Percentiles rank a stretch among this genome's conserved stretches.
Conservation (phyloP, 108 stramenopile genomes). For the Schizochytrium sp. region DNA sequence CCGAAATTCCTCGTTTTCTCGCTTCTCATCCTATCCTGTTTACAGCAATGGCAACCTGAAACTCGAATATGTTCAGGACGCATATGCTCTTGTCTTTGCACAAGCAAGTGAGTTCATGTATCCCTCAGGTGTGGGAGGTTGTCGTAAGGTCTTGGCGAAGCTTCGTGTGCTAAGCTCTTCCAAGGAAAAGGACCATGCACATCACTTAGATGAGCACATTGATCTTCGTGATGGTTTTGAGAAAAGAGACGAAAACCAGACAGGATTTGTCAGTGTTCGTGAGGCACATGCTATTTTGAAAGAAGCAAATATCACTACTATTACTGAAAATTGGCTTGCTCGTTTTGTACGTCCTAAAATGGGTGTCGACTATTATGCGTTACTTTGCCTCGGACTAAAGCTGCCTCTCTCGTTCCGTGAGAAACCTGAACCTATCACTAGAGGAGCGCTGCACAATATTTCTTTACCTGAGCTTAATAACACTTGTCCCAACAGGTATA, state of each 20-base stretch:
- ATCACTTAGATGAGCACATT: background rate
- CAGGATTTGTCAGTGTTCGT: background rate
- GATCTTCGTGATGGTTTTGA: background rate
- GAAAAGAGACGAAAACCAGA: background rate
- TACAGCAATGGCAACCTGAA: too few relatives aligned
- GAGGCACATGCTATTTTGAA: background rate
- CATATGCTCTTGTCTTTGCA: background rate
- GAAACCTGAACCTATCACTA: background rate
- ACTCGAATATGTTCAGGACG: background rate
- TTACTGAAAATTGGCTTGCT: background rate
- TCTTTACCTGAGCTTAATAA: too few relatives aligned
- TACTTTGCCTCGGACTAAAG: background rate
- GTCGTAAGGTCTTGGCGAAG: background rate
- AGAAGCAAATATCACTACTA: background rate
- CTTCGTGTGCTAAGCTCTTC: background rate
- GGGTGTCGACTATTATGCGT: conserved; percentile 22
- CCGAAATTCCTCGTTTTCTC: background rate
- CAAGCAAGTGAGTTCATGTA: background rate
- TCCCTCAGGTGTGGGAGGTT: background rate
- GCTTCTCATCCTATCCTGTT: background rate
- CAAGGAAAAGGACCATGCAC: background rate
- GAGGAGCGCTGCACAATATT: background rate
- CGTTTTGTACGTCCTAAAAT: background rate
- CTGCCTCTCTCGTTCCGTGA: background rate
- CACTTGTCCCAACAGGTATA: too few relatives aligned